A percentile compares a stretch with the other conserved stretches of the same genome.
Conservation (phyloP, 208 protist genomes). For the Novymonas esmeraldas region DNA sequence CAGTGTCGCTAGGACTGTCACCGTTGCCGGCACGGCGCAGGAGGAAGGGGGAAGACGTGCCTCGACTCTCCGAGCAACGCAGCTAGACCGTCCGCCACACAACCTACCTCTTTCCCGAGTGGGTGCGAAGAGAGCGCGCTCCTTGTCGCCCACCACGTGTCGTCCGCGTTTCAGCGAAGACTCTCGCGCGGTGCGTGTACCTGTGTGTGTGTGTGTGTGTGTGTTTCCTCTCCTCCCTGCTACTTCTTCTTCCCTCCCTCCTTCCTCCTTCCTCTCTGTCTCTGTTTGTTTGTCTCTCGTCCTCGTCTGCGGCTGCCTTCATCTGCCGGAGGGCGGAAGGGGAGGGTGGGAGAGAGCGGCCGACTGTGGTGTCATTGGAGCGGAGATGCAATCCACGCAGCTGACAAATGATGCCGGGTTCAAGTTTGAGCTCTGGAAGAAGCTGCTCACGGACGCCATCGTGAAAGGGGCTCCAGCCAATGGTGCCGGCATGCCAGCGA, state of each 20-base stretch:
- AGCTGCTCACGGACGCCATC: constrained; percentile 28
- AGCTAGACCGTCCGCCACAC: too few relatives aligned
- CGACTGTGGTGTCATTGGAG: too few relatives aligned
- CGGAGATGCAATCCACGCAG: constrained; percentile 43
- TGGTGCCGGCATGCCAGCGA: neutral
- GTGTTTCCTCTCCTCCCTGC: neutral
- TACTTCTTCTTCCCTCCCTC: neutral
- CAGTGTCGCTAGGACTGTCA: too few relatives aligned
- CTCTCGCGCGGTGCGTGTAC: too few relatives aligned
- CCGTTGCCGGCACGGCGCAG: too few relatives aligned
- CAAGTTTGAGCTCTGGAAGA: constrained; percentile 73
- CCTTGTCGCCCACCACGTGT: too few relatives aligned
- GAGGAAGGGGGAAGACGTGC: too few relatives aligned
- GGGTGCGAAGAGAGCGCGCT: too few relatives aligned
- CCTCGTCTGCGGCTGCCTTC: constrained; percentile 1
- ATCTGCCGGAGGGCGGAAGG: neutral
- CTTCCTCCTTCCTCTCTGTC: neutral
- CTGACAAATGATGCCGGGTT: constrained; percentile 76
- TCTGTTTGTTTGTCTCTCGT: neutral
- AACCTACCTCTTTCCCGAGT: too few relatives aligned
- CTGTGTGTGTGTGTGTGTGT: neutral
- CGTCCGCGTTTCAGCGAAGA: too few relatives aligned
- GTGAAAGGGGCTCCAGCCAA: neutral
- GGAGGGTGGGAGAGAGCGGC: too few relatives aligned
- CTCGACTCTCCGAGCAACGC: too few relatives aligned